Percentiles rank a stretch among this genome's conserved stretches.
Evolutionary conservation across 208 protist species (phyloP).

Genomic region (Leishmania tropica): DNA sequence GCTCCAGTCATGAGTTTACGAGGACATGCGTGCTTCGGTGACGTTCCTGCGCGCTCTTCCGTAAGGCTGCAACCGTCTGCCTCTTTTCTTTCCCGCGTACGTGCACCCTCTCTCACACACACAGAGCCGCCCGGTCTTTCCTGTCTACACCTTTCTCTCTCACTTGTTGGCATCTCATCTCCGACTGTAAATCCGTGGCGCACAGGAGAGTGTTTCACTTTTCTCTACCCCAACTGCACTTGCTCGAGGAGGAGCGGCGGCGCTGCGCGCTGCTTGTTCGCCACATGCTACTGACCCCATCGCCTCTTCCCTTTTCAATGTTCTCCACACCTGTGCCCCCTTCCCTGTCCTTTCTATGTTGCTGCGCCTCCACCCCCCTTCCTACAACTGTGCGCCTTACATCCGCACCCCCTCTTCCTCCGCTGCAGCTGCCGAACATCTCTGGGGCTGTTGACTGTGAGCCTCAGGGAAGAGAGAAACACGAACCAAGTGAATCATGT

Average conservation of each 20-base stretch:
- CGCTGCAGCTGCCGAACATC: background rate
- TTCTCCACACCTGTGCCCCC: background rate
- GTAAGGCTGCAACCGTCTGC: background rate
- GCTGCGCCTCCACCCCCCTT: background rate
- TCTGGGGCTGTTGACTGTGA: background rate
- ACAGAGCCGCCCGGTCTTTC: background rate
- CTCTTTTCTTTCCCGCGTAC: background rate
- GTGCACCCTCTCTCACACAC: background rate
- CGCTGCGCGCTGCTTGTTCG: background rate
- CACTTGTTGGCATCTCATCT: background rate
- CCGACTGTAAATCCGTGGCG: background rate
- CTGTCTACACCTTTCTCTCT: background rate
- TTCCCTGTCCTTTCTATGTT: background rate
- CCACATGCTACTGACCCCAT: background rate
- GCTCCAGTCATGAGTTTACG: background rate
- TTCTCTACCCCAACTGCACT: background rate
- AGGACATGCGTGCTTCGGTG: background rate
- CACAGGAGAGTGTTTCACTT: background rate
- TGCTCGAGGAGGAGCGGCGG: background rate
- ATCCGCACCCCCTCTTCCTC: background rate
- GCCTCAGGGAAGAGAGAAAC: background rate
- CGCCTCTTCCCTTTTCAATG: background rate
- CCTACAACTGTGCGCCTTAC: background rate
- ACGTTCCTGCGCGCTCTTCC: background rate
- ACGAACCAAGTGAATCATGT: conserved; percentile 2